Conservation (phyloP, 2,329 filamentous ascomycete genomes). For the Exophiala sp. region DNA sequence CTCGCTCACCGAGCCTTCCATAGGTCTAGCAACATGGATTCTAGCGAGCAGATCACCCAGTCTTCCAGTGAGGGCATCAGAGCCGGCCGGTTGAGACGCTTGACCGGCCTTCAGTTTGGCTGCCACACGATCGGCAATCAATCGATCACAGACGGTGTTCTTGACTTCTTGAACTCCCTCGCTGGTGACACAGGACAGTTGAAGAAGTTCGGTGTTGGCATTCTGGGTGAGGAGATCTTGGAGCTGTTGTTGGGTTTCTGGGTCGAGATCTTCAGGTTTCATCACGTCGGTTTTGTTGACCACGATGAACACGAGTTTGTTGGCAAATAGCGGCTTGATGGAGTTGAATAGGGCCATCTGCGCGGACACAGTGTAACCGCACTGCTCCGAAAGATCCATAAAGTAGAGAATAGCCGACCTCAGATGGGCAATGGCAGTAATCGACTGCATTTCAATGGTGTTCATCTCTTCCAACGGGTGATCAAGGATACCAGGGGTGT, state of each 20-base stretch:
- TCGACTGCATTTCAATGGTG: slow-evolving; percentile 98
- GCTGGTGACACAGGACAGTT: slow-evolving; percentile 89
- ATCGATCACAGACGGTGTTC: slow-evolving; percentile 85
- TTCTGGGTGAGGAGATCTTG: slow-evolving; percentile 69
- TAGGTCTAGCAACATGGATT: slow-evolving; percentile 94
- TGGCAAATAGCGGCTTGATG: slow-evolving; percentile 93
- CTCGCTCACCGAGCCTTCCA: slow-evolving; percentile 71
- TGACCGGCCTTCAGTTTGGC: slow-evolving; percentile 90
- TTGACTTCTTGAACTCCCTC: slow-evolving; percentile 93
- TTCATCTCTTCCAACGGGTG: slow-evolving; percentile 99
- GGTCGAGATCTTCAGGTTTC: slow-evolving; percentile 77
- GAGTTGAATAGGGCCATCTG: slow-evolving; percentile 94
- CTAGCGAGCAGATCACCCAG: slow-evolving; percentile 85
- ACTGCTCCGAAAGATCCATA: slow-evolving; percentile 96
- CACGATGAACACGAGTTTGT: slow-evolving; percentile 94
- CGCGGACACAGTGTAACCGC: slow-evolving; percentile 84
- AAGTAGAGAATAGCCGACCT: slow-evolving; percentile 94
- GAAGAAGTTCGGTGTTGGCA: slow-evolving; percentile 84
- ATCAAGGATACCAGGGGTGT: slow-evolving; percentile 96
- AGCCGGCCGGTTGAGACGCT: slow-evolving; percentile 72
- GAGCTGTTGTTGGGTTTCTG: slow-evolving; percentile 69
- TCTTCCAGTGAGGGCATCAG: slow-evolving; percentile 69
- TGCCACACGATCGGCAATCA: slow-evolving; percentile 86
- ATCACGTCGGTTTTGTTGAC: slow-evolving; percentile 98
- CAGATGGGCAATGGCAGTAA: slow-evolving; percentile 95